These are phyloP conservation scores for Neonectria punicea DNA, from an alignment of 2,329 filamentous ascomycete species.

Conservation along the genomic window DNA sequence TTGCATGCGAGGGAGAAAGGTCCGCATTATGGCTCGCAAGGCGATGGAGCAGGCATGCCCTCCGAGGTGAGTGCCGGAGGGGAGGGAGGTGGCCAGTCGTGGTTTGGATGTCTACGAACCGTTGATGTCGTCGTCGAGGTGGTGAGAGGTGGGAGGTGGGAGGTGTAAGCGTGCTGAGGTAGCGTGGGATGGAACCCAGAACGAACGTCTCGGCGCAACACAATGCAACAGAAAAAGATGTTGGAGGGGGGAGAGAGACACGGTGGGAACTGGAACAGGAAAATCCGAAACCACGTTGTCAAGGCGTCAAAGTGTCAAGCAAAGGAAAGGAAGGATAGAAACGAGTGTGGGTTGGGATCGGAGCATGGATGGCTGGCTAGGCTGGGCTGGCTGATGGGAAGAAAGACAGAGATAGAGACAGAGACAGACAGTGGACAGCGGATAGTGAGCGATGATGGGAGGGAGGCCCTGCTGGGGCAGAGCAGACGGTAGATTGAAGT, in stretches of 20 bases:
- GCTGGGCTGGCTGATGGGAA: not conserved
- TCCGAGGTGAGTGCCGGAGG: slow-evolving; percentile 18
- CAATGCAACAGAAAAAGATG: not conserved
- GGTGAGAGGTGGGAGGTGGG: not conserved
- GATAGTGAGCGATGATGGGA: slow-evolving; percentile 17
- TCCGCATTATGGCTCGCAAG: slow-evolving; percentile 40
- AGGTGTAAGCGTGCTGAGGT: not conserved
- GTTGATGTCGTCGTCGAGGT: not conserved
- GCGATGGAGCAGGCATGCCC: slow-evolving; percentile 37
- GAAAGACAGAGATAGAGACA: too few species aligned
- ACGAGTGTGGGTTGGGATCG: slow-evolving; percentile 16
- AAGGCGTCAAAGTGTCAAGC: slow-evolving; percentile 14
- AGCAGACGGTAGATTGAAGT: slow-evolving; percentile 40
- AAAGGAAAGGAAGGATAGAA: not conserved
- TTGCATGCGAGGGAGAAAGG: slow-evolving; percentile 33
- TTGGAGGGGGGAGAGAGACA: slow-evolving; percentile 4
- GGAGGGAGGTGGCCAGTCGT: slow-evolving; percentile 18
- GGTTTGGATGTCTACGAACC: not conserved
- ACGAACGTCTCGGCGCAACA: slow-evolving; percentile 10
- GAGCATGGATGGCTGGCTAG: slow-evolving; percentile 1
- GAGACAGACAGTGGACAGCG: slow-evolving; percentile 6
- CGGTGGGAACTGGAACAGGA: not conserved
- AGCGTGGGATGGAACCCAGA: slow-evolving; percentile 1
- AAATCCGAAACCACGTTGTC: slow-evolving; percentile 14
- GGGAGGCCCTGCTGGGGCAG: slow-evolving; percentile 20